Evolutionary conservation across 106 monocot genomes (phyloP).

Genomic region (Dendrobium catenatum): DNA sequence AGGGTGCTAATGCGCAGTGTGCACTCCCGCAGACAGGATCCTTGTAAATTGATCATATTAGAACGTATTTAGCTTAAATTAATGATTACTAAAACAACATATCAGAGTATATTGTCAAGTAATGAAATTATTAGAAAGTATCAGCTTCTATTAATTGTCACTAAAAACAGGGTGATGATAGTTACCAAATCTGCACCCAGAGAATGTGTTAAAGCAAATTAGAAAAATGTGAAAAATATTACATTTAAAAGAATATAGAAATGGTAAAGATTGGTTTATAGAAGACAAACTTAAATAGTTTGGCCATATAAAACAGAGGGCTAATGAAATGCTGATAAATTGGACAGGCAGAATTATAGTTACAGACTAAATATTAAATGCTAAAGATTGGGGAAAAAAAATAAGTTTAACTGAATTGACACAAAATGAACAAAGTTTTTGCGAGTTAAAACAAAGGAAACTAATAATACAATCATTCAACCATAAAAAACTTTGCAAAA

Average conservation of each 20-base stretch:
- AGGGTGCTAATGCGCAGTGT: conserved; percentile 79
- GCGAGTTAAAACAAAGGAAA: neutral
- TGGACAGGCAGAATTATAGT: neutral
- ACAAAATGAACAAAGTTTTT: neutral
- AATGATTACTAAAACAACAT: neutral
- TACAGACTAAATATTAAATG: neutral
- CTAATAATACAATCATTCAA: conserved; percentile 5
- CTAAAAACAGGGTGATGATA: neutral
- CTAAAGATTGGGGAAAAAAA: neutral
- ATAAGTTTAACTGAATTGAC: neutral
- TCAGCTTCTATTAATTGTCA: neutral
- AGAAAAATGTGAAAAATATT: neutral
- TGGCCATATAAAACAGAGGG: neutral
- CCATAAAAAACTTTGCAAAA: neutral
- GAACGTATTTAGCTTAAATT: neutral
- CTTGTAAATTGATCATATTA: conserved; percentile 18
- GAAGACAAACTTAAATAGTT: neutral
- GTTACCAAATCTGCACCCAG: neutral
- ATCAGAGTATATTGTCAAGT: neutral
- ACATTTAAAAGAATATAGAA: neutral
- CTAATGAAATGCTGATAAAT: neutral
- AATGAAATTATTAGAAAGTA: neutral
- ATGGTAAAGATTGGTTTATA: neutral
- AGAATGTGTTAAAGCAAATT: neutral
- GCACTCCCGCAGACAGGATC: conserved; percentile 91